These are phyloP conservation scores for Seiridium unicorne DNA, from an alignment of 2,329 filamentous ascomycete species.

Conservation along the genomic window DNA sequence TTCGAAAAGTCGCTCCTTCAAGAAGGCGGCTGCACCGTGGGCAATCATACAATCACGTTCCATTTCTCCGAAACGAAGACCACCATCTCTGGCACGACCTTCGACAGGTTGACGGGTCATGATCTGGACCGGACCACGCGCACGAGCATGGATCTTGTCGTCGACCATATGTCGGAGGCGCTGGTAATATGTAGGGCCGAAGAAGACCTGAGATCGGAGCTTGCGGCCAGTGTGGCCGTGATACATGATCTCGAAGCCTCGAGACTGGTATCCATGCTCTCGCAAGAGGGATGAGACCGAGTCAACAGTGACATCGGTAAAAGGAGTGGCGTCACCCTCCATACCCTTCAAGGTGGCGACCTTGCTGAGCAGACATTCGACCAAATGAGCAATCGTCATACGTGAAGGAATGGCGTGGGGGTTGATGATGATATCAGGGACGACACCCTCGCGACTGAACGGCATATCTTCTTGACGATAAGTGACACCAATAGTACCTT, in stretches of 20 bases:
- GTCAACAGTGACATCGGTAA: slow-evolving; percentile 96
- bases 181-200: slow-evolving; percentile 98
- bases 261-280: slow-evolving; percentile 90
- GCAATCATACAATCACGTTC: slow-evolving; percentile 99
- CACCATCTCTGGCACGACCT: slow-evolving; percentile 96
- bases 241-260: slow-evolving; percentile 98
- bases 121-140: slow-evolving; percentile 93
- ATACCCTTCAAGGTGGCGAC: slow-evolving; percentile 90
- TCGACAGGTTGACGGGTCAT: slow-evolving; percentile 96
- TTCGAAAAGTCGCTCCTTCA: slow-evolving; percentile 96
- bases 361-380: slow-evolving; percentile 96
- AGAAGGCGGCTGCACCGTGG: slow-evolving; percentile 93
- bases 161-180: slow-evolving; percentile 99
- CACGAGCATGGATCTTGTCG: slow-evolving; percentile 99
- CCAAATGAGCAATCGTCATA: slow-evolving; percentile 99
- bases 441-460: slow-evolving; percentile 87
- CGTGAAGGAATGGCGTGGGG: slow-evolving; percentile 98
- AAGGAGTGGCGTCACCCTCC: slow-evolving; percentile 96
- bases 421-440: slow-evolving; percentile 97
- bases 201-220: slow-evolving; percentile 90
- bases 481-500: slow-evolving; percentile 98
- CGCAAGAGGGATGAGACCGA: slow-evolving; percentile 84
- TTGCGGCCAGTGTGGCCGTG: slow-evolving; percentile 97
- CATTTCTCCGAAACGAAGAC: slow-evolving; percentile 99
- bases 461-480: slow-evolving; percentile 99